phyloP scores from a whole-genome alignment of 305 asterid species.

The Fraxinus baroniana region DNA sequence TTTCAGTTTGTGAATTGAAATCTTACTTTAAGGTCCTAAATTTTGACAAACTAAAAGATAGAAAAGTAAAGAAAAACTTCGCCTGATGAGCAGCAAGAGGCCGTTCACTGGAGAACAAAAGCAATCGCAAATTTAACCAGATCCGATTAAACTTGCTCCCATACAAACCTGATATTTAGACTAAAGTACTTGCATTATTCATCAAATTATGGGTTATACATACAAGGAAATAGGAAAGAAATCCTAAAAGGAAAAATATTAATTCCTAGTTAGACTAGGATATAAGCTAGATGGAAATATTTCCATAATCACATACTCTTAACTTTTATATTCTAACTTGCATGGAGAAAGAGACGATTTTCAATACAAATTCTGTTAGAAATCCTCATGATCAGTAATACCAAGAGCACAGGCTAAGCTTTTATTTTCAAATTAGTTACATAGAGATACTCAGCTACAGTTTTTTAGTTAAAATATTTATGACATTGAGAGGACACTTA shows the following conservation, averaged over 20 bases:
- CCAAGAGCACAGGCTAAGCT: not conserved
- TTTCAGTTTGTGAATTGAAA: not conserved
- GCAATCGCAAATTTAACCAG: not conserved
- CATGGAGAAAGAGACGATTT: not conserved
- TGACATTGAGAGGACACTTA: not conserved
- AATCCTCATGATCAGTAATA: not conserved
- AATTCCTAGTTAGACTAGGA: not conserved
- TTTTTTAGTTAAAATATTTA: not conserved
- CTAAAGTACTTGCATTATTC: not conserved
- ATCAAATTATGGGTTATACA: not conserved
- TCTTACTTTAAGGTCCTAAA: not conserved
- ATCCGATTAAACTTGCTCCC: not conserved
- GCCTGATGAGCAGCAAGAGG: not conserved
- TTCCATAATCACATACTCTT: not conserved
- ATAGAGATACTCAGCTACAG: not conserved
- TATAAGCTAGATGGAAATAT: not conserved
- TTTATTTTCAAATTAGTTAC: not conserved
- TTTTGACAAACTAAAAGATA: not conserved
- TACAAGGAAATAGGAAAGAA: not conserved
- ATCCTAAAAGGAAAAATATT: not conserved
- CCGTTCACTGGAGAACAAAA: not conserved
- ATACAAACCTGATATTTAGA: not conserved
- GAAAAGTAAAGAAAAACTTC: not conserved
- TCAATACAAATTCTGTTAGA: not conserved
- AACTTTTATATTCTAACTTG: not conserved